phyloP scores from a whole-genome alignment of 108 stramenopile genomes.

The Cylindrotheca closterium region DNA sequence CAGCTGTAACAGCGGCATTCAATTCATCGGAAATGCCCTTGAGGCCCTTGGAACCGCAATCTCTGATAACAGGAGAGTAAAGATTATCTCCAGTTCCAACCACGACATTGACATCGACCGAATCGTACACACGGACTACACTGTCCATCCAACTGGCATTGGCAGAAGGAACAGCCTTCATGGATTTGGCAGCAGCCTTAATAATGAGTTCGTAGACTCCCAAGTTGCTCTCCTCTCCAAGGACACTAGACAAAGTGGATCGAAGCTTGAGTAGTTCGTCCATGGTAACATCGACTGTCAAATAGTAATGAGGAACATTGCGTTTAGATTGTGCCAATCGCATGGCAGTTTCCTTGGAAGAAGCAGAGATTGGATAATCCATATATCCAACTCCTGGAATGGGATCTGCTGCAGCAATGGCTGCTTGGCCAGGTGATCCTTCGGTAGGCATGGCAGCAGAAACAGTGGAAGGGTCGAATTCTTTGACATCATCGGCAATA shows the following conservation, averaged over 20 bases:
- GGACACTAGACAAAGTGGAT: constrained; percentile 52
- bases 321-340: constrained; percentile 96
- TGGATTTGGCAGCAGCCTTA: constrained; percentile 93
- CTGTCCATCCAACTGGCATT: constrained; percentile 75
- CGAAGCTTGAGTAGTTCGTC: constrained; percentile 88
- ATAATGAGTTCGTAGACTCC: constrained; percentile 98
- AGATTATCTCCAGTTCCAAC: constrained; percentile 97
- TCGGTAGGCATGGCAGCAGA: constrained; percentile 28
- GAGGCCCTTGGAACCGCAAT: constrained; percentile 66
- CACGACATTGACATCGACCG: constrained; percentile 97
- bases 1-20: constrained; percentile 79
- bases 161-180: constrained; percentile 94
- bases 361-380: constrained; percentile 55
- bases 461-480: constrained; percentile 53
- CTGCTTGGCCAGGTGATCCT: constrained; percentile 36
- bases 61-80: constrained; percentile 75
- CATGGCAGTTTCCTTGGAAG: constrained; percentile 93
- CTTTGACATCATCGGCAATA: constrained; percentile 92
- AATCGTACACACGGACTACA: constrained; percentile 55
- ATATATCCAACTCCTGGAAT: constrained; percentile 34
- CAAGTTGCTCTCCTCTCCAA: constrained; percentile 76
- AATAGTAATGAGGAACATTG: constrained; percentile 97
- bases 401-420: constrained; percentile 45
- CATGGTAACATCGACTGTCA: constrained; percentile 85
- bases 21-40: constrained; percentile 85